Base-by-base conservation (phyloP, 352 stramenopile species). In the Pythium pyrilobum region DNA sequence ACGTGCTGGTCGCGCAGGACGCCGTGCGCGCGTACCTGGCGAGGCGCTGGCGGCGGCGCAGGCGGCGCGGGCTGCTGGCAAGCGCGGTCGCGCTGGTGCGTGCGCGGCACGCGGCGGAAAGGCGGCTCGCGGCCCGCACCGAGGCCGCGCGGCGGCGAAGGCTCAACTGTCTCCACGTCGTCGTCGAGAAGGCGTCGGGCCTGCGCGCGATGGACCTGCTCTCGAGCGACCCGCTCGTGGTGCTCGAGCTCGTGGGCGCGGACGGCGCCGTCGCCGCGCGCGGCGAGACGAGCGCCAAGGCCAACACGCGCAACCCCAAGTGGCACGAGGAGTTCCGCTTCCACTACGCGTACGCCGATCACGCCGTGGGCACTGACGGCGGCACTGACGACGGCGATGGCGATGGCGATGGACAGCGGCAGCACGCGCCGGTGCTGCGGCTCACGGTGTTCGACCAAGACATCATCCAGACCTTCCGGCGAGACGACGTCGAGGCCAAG, bases 251-350 rank as follows among this genome's bases (percentile, higher is more conserved):
- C 10, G 34, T 38, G 0, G 62, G 69, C 27, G 33, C 25, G 3
- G 49, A 33, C 1, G 62, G 65, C 23, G 42, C 68, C 5, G 44
- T 81, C 4, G 56, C 81, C 10, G 64, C 56, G 5, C 73, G 69
- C 10, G 74, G 72, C 4, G 54, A 74, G 31, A 89, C 77, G 6
- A 74, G 66, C 24, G 76, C 88, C 20, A 64, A 69, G 3, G 58
- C 64, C 24, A 77, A 77, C 27, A 81, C 76, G 2, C 61, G 71
- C 10, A 81, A 83, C 11, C 81, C 81, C 1, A 74, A 69, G 29
- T 91, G 81, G 81, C 79, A 88, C 55, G 81, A 91, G 39, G 75
- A 87, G 56, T 91, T 91, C 41, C 50, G 59, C 24, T 67, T 91
- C 12, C 64, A 63, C 9, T 88, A 83, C 37, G 63, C 55, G n/a